phyloP scores from a whole-genome alignment of 164 flowering plant species.

The Pachysandra terminalis region DNA sequence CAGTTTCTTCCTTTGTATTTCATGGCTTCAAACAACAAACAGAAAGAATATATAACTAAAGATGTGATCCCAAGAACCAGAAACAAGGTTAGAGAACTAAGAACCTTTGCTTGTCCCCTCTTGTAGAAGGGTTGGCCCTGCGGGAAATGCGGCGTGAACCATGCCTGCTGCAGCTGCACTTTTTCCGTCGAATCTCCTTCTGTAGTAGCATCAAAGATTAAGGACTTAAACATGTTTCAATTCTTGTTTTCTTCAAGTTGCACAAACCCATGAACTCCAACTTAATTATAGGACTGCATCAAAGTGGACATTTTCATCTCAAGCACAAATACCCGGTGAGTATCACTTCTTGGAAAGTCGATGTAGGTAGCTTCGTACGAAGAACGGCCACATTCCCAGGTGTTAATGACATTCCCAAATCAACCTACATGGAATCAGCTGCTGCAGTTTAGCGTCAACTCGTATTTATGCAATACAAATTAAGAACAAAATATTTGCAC shows the following conservation, averaged over 20 bases:
- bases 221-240: too few species aligned
- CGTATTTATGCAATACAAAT: too few species aligned
- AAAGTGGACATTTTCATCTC: background rate
- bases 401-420: slow-evolving; percentile 16
- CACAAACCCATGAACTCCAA: too few species aligned
- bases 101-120: slow-evolving; percentile 9
- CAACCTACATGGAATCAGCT: too few species aligned
- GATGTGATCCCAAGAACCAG: background rate
- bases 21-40: slow-evolving; percentile 4
- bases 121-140: background rate
- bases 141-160: background rate
- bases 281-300: too few species aligned
- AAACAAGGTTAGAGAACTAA: background rate
- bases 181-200: background rate
- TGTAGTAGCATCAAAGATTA: background rate
- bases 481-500: too few species aligned
- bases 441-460: too few species aligned
- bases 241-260: too few species aligned
- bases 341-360: slow-evolving; percentile 4
- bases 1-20: slow-evolving; percentile 8
- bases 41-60: background rate
- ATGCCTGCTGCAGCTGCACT: background rate
- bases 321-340: slow-evolving; percentile 6
- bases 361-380: slow-evolving; percentile 1
- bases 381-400: slow-evolving; percentile 8